These are phyloP conservation scores for Lentinula lateritia DNA, from an alignment of 768 basidiomycete species.

Conservation along the genomic window DNA sequence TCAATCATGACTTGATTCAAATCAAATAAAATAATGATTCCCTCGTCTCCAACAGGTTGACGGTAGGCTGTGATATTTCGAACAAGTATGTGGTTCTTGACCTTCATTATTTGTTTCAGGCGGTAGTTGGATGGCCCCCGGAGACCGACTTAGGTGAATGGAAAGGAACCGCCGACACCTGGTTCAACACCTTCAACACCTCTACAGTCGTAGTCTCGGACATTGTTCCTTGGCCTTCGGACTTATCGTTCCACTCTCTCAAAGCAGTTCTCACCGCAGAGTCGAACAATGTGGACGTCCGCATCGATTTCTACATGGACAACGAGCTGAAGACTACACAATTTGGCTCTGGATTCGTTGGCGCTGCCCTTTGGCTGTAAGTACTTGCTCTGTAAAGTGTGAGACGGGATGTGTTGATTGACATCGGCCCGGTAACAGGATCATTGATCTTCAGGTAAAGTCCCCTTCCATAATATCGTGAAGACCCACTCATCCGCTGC, in stretches of 20 bases:
- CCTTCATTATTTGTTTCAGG: conserved; percentile 13
- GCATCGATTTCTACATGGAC: conserved; percentile 38
- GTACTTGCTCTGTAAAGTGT: conserved; percentile 9
- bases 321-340: conserved; percentile 29
- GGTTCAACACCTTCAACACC: conserved; percentile 42
- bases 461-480: not conserved
- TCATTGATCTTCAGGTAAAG: conserved; percentile 35
- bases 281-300: conserved; percentile 30
- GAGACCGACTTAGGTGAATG: conserved; percentile 40
- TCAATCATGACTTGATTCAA: not conserved
- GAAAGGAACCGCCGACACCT: conserved; percentile 39
- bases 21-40: not conserved
- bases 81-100: not conserved
- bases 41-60: conserved; percentile 19
- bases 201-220: conserved; percentile 33
- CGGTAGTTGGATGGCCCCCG: conserved; percentile 38
- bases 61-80: conserved; percentile 14
- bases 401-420: not conserved
- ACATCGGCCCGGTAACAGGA: conserved; percentile 18
- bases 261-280: conserved; percentile 36
- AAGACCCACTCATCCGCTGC: not conserved
- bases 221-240: conserved; percentile 35
- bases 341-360: conserved; percentile 33
- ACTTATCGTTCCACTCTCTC: conserved; percentile 36
- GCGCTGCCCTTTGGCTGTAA: conserved; percentile 36